A percentile compares a stretch with the other conserved stretches of the same genome.
phyloP scores from a whole-genome alignment of 73 alveolate species.

The Uronychia binucleata region DNA sequence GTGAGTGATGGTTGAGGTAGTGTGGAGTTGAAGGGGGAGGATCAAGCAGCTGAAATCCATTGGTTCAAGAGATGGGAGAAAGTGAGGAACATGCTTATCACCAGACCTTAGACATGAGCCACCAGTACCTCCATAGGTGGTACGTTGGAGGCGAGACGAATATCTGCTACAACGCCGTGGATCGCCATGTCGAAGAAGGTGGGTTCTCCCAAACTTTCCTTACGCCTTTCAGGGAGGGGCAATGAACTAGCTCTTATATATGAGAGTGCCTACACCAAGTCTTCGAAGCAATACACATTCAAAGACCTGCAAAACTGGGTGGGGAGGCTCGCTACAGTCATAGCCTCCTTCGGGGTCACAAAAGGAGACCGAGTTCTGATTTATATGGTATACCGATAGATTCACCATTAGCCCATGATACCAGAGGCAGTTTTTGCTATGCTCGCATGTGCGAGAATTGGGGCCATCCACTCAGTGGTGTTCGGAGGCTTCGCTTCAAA shows the following conservation, averaged over 20 bases:
- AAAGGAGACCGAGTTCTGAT: conserved; percentile 96
- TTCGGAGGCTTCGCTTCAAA: conserved; percentile 99
- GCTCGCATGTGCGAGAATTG: conserved; percentile 99
- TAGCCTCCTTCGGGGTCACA: conserved; percentile 74
- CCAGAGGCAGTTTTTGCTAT: conserved; percentile 97
- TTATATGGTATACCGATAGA: conserved; percentile 63
- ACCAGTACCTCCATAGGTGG: conserved; percentile 89
- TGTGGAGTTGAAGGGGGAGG: conserved; percentile 29
- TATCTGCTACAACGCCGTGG: conserved; percentile 98
- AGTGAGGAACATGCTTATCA: conserved; percentile 5
- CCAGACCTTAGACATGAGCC: conserved; percentile 60
- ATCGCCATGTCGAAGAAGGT: conserved; percentile 90
- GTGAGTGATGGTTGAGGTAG: neutral
- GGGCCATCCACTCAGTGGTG: conserved; percentile 99
- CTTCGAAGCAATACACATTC: conserved; percentile 76
- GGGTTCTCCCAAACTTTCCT: no score
- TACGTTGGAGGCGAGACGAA: conserved; percentile 93
- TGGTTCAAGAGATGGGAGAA: conserved; percentile 44
- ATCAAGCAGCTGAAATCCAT: conserved; percentile 19
- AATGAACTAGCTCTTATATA: conserved; percentile 75
- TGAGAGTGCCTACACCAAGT: conserved; percentile 77
- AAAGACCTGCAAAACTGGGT: conserved; percentile 84
- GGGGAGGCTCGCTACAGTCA: conserved; percentile 90
- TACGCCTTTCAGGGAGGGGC: conserved; percentile 55
- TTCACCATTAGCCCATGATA: conserved; percentile 91